These are phyloP conservation scores for Sphagnum tenellum DNA, from an alignment of 225 moss, liverwort and hornwort species.

Conservation along the genomic window DNA sequence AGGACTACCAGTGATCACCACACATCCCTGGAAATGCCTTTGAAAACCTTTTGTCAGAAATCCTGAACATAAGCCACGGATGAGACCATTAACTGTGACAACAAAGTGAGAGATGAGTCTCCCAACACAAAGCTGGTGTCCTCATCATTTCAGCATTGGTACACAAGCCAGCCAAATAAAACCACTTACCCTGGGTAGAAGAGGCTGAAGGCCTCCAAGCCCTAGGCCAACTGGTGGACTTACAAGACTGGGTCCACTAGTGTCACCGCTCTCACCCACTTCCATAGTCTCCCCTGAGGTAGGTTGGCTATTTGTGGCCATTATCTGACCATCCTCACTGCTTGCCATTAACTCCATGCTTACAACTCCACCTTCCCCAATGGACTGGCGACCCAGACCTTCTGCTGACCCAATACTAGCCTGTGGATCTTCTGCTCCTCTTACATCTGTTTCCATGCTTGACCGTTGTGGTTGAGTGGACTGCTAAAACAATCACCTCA, in stretches of 20 bases:
- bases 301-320: slow-evolving; percentile 13
- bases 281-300: slow-evolving; percentile 12
- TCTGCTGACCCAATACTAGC: slow-evolving; percentile 22
- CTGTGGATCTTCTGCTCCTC: slow-evolving; percentile 23
- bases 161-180: background rate
- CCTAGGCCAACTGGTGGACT: slow-evolving; percentile 74
- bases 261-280: slow-evolving; percentile 27
- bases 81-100: background rate
- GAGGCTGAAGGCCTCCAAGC: slow-evolving; percentile 82
- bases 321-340: slow-evolving; percentile 23
- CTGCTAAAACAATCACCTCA: slow-evolving; percentile 42
- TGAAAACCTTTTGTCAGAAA: too few relatives aligned
- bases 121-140: slow-evolving; percentile 9
- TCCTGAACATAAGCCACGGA: too few relatives aligned
- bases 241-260: slow-evolving; percentile 16
- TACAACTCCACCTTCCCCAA: slow-evolving; percentile 25
- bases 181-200: slow-evolving; percentile 71
- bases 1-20: too few relatives aligned
- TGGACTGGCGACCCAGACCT: slow-evolving; percentile 15
- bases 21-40: too few relatives aligned
- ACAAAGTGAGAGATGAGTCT: slow-evolving; percentile 1
- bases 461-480: slow-evolving; percentile 33
- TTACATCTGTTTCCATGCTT: slow-evolving; percentile 27
- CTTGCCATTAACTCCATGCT: slow-evolving; percentile 38
- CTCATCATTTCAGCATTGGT: background rate